These are phyloP conservation scores for Colletotrichum liriopes DNA, from an alignment of 2,329 filamentous ascomycete species.

Conservation along the genomic window DNA sequence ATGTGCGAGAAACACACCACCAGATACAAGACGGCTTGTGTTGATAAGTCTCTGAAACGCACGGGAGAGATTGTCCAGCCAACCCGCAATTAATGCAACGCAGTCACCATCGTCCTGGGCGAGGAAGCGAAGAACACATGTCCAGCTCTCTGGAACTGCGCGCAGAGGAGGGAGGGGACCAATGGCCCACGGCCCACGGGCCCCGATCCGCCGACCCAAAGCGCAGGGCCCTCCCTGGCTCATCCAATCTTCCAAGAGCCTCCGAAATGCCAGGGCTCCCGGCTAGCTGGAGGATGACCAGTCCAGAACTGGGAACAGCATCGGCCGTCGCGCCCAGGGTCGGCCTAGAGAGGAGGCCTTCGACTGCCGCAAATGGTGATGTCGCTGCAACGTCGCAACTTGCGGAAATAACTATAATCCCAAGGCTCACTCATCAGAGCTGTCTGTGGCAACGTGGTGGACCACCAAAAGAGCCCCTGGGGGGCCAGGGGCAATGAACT, in stretches of 20 bases:
- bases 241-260: slow-evolving; percentile 41
- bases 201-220: slow-evolving; percentile 34
- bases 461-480: slow-evolving; percentile 17
- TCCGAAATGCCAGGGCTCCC: slow-evolving; percentile 32
- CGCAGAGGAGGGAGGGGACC: slow-evolving; percentile 6
- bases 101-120: slow-evolving; percentile 5
- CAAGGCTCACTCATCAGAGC: slow-evolving; percentile 27
- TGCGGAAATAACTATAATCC: slow-evolving; percentile 21
- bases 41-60: slow-evolving; percentile 26
- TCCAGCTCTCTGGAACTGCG: slow-evolving; percentile 28
- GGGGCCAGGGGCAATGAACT: slow-evolving; percentile 14
- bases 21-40: not conserved
- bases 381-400: slow-evolving; percentile 38
- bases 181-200: slow-evolving; percentile 26
- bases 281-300: slow-evolving; percentile 25
- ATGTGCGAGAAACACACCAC: slow-evolving; percentile 13
- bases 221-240: slow-evolving; percentile 38
- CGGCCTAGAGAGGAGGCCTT: slow-evolving; percentile 16
- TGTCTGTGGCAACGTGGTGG: slow-evolving; percentile 28
- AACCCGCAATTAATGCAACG: slow-evolving; percentile 28
- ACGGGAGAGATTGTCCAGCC: slow-evolving; percentile 20
- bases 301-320: slow-evolving; percentile 34
- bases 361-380: slow-evolving; percentile 37
- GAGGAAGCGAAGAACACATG: slow-evolving; percentile 33
- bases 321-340: slow-evolving; percentile 19